Base-by-base conservation (phyloP, 768 basidiomycete genomes). In the Kwoniella dejecticola region DNA sequence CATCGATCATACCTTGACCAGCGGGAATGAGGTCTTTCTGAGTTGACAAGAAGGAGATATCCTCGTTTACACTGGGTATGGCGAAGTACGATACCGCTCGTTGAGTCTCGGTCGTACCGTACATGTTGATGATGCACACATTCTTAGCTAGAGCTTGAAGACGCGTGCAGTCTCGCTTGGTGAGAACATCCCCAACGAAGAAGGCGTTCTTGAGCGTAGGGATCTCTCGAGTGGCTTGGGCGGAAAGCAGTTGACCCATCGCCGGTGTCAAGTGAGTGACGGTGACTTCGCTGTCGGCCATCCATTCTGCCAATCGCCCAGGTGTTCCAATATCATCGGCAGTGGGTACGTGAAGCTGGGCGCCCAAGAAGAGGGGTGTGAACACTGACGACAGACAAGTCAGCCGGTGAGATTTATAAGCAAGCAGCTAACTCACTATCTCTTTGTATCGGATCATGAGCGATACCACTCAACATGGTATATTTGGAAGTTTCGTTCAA, bases 1-100 rank as follows among this genome's bases (percentile, higher is more conserved):
- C 95, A 71, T 97, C 91, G 63, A 93, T 83, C 96, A 99, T 99
- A 42, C 96, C 96, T 79, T 88, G 84, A 4, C 96, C 96, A 15
- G 96, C 95, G 6, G 94, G 94, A 84, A 99, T 95, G 79, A 96
- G 88, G 73, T 98, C 96, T 80, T 99, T 99, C 77, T 94, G 90
- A 1, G 87, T 91, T 23, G 88, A 85, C 41, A 98, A 84, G 84
- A 96, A 97, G 1, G 92, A 93, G 0, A 88, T 84, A 74, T 98
- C 93, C 57, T 83, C 83, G 7, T 87, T 81, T 8, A 95, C 85
- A 53, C 89, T 85, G 1, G 95, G 93, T 69, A 98, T 91, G 21
- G 87, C 84, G 76, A 94, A 97, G 81, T 97, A 98, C 21, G 94
- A 97, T 10, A 99, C 96, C 1, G 96, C 96, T 53, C 96, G 90